Conservation (phyloP, 345 rosid species). For the Pelargonium nanum region DNA sequence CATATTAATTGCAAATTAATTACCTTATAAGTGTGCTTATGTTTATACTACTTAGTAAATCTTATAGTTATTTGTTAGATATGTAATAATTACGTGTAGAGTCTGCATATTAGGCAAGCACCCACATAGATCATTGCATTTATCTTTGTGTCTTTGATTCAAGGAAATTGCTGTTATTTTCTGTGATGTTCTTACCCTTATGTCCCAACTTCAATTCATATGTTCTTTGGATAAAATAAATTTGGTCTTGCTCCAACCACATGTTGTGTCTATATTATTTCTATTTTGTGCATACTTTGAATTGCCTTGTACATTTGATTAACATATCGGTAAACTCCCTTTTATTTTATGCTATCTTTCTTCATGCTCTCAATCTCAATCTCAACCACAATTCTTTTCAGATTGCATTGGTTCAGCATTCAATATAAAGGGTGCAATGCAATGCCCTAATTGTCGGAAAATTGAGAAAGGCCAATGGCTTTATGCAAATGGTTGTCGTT, state of each 20-base stretch:
- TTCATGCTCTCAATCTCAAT: too few species aligned
- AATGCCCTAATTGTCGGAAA: conserved; percentile 97
- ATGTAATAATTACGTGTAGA: not conserved
- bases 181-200: too few species aligned
- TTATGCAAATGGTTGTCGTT: conserved; percentile 66
- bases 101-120: not conserved
- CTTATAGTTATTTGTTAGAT: not conserved
- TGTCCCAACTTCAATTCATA: too few species aligned
- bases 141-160: too few species aligned
- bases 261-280: too few species aligned
- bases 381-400: conserved; percentile 21
- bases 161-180: too few species aligned
- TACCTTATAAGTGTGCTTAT: not conserved
- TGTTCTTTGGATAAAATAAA: too few species aligned
- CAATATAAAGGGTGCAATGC: conserved; percentile 92
- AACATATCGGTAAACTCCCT: too few species aligned
- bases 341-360: too few species aligned
- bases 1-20: not conserved
- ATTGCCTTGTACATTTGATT: too few species aligned
- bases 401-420: conserved; percentile 99
- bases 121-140: not conserved
- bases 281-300: too few species aligned
- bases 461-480: conserved; percentile 99
- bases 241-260: too few species aligned
- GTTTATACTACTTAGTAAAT: not conserved